A percentile compares a stretch with the other conserved stretches of the same genome.
Conservation (phyloP, 352 stramenopile genomes). For the Pythium guiyangense region DNA sequence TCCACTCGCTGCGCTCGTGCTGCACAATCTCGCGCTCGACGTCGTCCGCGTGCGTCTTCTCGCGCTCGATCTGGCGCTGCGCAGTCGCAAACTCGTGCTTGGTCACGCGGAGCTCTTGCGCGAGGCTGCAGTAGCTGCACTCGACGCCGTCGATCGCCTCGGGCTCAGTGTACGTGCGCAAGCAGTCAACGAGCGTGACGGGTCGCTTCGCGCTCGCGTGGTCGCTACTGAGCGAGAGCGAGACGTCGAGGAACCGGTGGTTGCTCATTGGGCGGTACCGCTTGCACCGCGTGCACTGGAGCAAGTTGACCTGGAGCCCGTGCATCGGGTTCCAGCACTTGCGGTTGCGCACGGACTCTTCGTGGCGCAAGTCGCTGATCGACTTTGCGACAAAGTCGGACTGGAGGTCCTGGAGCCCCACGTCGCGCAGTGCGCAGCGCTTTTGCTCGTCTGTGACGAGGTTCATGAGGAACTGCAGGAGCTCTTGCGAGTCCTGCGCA, state of each 20-base stretch:
- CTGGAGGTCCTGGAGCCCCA: constrained; percentile 45
- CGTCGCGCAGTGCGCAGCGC: constrained; percentile 40
- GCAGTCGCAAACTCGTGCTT: constrained; percentile 22
- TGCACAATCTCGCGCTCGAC: constrained; percentile 49
- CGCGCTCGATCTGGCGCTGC: constrained; percentile 9
- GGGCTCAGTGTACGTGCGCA: constrained; percentile 58
- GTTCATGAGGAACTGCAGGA: constrained; percentile 85
- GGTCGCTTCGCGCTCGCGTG: constrained; percentile 21
- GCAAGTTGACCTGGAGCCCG: constrained; percentile 72
- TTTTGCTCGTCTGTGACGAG: constrained; percentile 67
- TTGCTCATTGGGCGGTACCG: constrained; percentile 68
- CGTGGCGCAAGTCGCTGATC: constrained; percentile 67
- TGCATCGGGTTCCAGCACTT: constrained; percentile 74
- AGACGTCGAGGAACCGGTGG: constrained; percentile 75
- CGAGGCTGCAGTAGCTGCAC: constrained; percentile 67
- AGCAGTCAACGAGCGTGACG: constrained; percentile 42
- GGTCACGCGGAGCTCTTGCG: constrained; percentile 41
- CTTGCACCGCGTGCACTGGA: constrained; percentile 66
- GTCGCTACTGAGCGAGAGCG: constrained; percentile 53
- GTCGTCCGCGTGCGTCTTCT: constrained; percentile 17
- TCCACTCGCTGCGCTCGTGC: constrained; percentile 61
- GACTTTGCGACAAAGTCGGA: constrained; percentile 25
- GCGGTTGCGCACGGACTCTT: constrained; percentile 50
- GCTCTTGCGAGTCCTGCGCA: constrained; percentile 71
- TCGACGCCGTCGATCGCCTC: constrained; percentile 75